These are phyloP conservation scores for Malassezia obtusa DNA, from an alignment of 1,284 basidiomycete genomes.

Conservation along the genomic window DNA sequence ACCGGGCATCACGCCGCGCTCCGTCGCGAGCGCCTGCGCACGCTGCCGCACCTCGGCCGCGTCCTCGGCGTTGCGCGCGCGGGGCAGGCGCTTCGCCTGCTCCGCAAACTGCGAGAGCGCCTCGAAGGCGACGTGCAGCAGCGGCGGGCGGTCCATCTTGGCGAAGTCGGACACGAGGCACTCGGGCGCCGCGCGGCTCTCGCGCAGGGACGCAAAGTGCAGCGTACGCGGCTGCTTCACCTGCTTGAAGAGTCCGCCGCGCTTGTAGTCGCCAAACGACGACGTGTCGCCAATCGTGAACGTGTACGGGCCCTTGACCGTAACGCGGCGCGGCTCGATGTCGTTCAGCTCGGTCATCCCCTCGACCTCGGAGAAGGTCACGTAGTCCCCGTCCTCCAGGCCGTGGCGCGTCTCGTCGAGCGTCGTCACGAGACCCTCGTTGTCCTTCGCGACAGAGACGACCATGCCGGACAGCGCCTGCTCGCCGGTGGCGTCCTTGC, in stretches of 20 bases:
- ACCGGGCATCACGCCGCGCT: constrained; percentile 58
- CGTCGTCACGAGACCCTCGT: constrained; percentile 86
- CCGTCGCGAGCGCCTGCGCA: constrained; percentile 61
- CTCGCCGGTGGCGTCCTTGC: constrained; percentile 90
- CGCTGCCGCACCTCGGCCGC: constrained; percentile 63
- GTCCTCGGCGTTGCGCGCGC: constrained; percentile 73
- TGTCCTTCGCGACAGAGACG: constrained; percentile 57
- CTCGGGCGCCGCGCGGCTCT: constrained; percentile 73
- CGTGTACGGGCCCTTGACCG: constrained; percentile 63
- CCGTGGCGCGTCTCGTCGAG: constrained; percentile 95
- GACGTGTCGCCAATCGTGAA: constrained; percentile 48
- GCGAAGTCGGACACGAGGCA: constrained; percentile 93
- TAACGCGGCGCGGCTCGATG: constrained; percentile 79
- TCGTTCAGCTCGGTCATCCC: constrained; percentile 87
- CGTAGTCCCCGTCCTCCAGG: constrained; percentile 93
- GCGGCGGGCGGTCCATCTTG: constrained; percentile 86
- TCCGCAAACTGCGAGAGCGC: constrained; percentile 74
- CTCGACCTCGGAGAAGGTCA: constrained; percentile 93
- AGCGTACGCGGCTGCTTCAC: constrained; percentile 98
- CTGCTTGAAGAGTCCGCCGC: constrained; percentile 92
- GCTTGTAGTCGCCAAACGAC: constrained; percentile 60
- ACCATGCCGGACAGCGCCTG: constrained; percentile 90
- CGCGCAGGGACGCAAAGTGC: constrained; percentile 71
- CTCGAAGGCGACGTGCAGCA: constrained; percentile 89
- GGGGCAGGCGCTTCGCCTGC: constrained; percentile 63